A percentile compares a stretch with the other conserved stretches of the same genome.
These are phyloP conservation scores for Podosphaera leucotricha DNA, from an alignment of 2,329 filamentous ascomycete species.

Conservation along the genomic window DNA sequence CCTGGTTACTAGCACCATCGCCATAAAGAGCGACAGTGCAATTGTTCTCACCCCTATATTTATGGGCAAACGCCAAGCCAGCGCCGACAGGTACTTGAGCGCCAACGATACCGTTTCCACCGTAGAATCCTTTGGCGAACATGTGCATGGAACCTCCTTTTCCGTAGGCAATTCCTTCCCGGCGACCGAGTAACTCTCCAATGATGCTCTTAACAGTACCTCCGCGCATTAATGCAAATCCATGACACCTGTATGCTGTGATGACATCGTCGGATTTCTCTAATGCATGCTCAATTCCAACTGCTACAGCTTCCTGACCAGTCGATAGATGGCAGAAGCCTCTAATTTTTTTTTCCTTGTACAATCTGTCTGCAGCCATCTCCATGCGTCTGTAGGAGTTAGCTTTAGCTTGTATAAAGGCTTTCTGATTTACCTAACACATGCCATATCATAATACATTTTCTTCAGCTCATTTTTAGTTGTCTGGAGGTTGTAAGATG, in stretches of 20 bases:
- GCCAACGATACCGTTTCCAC: conserved; percentile 96
- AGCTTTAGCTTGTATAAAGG: conserved; percentile 1
- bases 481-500: conserved; percentile 71
- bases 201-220: conserved; percentile 79
- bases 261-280: conserved; percentile 82
- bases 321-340: conserved; percentile 98
- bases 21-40: conserved; percentile 80
- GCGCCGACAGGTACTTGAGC: conserved; percentile 95
- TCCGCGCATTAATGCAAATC: conserved; percentile 91
- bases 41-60: conserved; percentile 75
- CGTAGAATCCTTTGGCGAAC: conserved; percentile 95
- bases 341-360: conserved; percentile 99
- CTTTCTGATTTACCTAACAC: conserved; percentile 45
- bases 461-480: conserved; percentile 97
- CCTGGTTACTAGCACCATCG: conserved; percentile 97
- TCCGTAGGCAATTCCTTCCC: conserved; percentile 92
- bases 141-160: conserved; percentile 99
- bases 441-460: conserved; percentile 98
- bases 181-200: conserved; percentile 80
- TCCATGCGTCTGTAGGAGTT: conserved; percentile 63
- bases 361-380: conserved; percentile 94
- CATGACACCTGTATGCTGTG: conserved; percentile 97
- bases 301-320: conserved; percentile 90
- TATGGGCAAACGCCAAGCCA: conserved; percentile 87
- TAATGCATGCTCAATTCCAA: conserved; percentile 91